These are phyloP conservation scores for Elongisporangium undulatum DNA, from an alignment of 352 stramenopile genomes.

Conservation along the genomic window DNA sequence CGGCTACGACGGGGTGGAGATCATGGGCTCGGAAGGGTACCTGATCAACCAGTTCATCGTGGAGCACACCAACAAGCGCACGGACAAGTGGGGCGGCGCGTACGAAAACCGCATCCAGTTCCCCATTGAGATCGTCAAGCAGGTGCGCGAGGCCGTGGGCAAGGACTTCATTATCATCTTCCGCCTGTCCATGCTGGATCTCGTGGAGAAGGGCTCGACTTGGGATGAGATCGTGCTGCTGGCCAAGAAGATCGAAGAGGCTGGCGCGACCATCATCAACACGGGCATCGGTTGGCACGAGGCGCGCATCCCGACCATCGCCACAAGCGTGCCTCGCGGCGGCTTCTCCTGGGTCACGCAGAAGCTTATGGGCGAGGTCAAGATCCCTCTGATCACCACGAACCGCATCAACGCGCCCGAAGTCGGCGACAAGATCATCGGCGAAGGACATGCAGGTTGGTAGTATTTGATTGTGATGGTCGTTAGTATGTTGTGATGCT, in stretches of 20 bases:
- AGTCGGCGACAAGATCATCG: conserved; percentile 88
- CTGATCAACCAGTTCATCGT: conserved; percentile 98
- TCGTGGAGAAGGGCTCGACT: conserved; percentile 89
- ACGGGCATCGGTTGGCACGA: conserved; percentile 99
- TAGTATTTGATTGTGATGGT: background rate
- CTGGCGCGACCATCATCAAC: conserved; percentile 96
- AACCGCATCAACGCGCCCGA: conserved; percentile 97
- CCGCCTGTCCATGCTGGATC: conserved; percentile 94
- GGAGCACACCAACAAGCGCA: conserved; percentile 92
- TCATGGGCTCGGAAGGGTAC: conserved; percentile 99
- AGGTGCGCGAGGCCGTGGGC: conserved; percentile 86
- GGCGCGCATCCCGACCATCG: conserved; percentile 96
- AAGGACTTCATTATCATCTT: conserved; percentile 98
- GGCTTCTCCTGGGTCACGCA: conserved; percentile 94
- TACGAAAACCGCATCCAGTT: conserved; percentile 95
- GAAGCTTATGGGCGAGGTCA: conserved; percentile 86
- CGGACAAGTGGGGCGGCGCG: conserved; percentile 92
- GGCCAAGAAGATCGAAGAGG: conserved; percentile 88
- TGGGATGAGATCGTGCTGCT: conserved; percentile 90
- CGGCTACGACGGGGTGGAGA: conserved; percentile 97
- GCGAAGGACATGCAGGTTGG: conserved; percentile 59
- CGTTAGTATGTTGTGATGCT: background rate
- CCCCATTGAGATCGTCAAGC: conserved; percentile 92
- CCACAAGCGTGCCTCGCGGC: conserved; percentile 92
- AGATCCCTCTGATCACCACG: conserved; percentile 93